Conservation (phyloP, 805 yeast genomes). For the Zygoascus tannicola region DNA sequence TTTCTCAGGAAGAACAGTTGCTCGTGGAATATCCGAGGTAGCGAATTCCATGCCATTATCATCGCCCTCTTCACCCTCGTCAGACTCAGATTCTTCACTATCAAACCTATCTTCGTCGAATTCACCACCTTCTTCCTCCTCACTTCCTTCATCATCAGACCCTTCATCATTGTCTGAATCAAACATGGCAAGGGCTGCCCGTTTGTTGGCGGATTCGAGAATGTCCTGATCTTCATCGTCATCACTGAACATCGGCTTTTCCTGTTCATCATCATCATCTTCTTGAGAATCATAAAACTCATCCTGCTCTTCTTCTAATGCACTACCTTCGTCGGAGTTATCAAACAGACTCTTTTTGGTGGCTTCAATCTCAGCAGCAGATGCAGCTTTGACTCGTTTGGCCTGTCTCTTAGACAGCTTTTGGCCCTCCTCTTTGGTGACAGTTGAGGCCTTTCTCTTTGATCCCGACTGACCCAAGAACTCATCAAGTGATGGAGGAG, state of each 20-base stretch:
- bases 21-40: conserved; percentile 16
- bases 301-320: conserved; percentile 22
- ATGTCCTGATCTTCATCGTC: conserved; percentile 56
- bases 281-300: conserved; percentile 57
- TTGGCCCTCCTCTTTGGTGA: conserved; percentile 20
- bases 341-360: conserved; percentile 63
- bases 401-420: conserved; percentile 13
- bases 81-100: conserved; percentile 30
- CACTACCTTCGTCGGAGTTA: conserved; percentile 27
- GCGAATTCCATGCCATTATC: conserved; percentile 15
- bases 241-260: conserved; percentile 73
- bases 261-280: conserved; percentile 34
- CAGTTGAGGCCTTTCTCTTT: conserved; percentile 27
- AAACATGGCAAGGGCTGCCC: conserved; percentile 13
- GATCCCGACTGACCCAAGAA: conserved; percentile 36
- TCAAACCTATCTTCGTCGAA: conserved; percentile 44
- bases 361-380: conserved; percentile 54
- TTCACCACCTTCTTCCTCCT: conserved; percentile 33
- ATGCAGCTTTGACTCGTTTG: conserved; percentile 20
- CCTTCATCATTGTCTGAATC: conserved; percentile 17
- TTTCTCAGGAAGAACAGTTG: conserved; percentile 62
- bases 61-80: conserved; percentile 14
- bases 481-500: conserved; percentile 84
- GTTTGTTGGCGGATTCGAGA: conserved; percentile 21
- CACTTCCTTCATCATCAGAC: conserved; percentile 16